Evolutionary conservation across 1,284 basidiomycete genomes (phyloP).

Genomic region (Apiotrichum sp.): DNA sequence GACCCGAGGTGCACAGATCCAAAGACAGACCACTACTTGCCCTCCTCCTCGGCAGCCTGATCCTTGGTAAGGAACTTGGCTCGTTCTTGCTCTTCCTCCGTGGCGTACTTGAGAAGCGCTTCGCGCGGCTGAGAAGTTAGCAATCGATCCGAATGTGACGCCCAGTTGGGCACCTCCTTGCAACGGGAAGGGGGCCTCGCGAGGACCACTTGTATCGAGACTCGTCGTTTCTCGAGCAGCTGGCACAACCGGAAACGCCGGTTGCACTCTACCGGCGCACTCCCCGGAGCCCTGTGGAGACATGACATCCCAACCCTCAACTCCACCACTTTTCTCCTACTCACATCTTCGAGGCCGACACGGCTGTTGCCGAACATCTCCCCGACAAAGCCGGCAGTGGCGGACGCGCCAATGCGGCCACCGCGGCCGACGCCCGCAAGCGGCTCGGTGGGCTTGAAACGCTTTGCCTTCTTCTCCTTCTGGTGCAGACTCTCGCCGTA

Average conservation of each 20-base stretch:
- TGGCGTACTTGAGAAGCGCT: conserved; percentile 88
- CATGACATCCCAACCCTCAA: too few species aligned
- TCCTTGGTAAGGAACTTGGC: conserved; percentile 2
- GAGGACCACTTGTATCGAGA: too few species aligned
- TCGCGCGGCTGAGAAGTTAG: conserved; percentile 68
- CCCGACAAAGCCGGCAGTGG: conserved; percentile 90
- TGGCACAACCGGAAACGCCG: too few species aligned
- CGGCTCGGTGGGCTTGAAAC: conserved; percentile 82
- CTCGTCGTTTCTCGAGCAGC: too few species aligned
- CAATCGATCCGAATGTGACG: too few species aligned
- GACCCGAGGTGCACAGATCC: background rate
- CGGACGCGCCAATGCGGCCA: conserved; percentile 88
- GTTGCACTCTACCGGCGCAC: too few species aligned
- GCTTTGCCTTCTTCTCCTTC: conserved; percentile 81
- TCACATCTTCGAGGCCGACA: conserved; percentile 72
- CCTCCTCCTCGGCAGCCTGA: background rate
- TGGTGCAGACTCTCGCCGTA: conserved; percentile 78
- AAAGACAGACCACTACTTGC: background rate
- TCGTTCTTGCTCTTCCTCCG: conserved; percentile 54
- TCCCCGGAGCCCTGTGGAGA: too few species aligned
- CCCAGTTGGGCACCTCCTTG: too few species aligned
- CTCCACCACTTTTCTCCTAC: conserved; percentile 44
- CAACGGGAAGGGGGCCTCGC: too few species aligned
- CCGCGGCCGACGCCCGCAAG: conserved; percentile 85
- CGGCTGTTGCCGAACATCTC: conserved; percentile 58